phyloP scores from a whole-genome alignment of 78 protist genomes.

The Guillardia theta region DNA sequence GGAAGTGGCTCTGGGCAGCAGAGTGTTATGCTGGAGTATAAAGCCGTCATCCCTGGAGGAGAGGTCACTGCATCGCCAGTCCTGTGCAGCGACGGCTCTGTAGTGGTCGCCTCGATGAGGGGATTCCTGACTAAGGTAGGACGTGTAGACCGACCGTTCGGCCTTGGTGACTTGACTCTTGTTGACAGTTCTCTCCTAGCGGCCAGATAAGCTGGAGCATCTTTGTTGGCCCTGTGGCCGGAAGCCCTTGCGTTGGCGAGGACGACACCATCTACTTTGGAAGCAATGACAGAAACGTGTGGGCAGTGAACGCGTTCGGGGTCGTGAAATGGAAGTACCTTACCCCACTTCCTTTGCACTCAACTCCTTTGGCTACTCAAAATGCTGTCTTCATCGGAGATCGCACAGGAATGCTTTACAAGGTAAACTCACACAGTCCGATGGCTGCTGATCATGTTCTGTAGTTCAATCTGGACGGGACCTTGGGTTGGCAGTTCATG shows the following conservation, averaged over 20 bases:
- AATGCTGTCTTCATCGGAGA: neutral
- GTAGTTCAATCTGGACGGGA: constrained; percentile 10
- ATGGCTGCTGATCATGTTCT: no score
- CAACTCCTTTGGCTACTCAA: neutral
- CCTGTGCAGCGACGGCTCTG: neutral
- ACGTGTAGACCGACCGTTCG: neutral
- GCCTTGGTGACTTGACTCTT: no score
- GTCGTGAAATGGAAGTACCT: neutral
- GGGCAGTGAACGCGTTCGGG: neutral
- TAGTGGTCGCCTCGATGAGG: neutral
- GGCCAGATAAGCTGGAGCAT: neutral
- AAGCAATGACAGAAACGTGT: neutral
- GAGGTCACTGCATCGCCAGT: neutral
- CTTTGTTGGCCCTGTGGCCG: neutral
- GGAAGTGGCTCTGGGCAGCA: neutral
- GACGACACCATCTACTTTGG: constrained; percentile 18
- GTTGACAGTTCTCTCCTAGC: no score
- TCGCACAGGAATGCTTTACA: neutral
- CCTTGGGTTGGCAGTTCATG: neutral
- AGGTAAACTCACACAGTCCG: no score
- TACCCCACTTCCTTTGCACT: neutral
- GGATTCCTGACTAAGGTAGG: neutral
- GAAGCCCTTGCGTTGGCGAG: neutral
- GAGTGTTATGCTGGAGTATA: neutral
- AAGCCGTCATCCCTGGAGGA: neutral